Evolutionary conservation across 257 asterid species (phyloP).

Genomic region (Solanum dulcamara): DNA sequence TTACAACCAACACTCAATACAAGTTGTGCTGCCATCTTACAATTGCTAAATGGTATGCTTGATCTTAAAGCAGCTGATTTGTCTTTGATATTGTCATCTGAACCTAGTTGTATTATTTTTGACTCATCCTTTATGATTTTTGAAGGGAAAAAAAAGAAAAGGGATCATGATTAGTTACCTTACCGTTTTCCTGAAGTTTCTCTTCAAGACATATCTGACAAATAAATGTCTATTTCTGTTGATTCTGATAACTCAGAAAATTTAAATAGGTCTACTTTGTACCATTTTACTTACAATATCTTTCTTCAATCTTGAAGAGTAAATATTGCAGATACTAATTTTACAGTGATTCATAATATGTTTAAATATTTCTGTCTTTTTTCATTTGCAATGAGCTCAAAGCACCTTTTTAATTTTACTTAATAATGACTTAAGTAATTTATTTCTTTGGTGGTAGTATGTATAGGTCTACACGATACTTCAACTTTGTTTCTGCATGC

Average conservation of each 20-base stretch:
- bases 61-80: neutral
- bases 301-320: neutral
- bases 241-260: neutral
- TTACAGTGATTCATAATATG: neutral
- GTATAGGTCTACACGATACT: neutral
- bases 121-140: neutral
- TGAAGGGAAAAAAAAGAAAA: neutral
- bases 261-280: neutral
- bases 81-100: neutral
- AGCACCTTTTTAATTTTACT: neutral
- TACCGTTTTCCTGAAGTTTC: neutral
- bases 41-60: constrained; percentile 30
- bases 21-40: constrained; percentile 27
- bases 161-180: neutral
- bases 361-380: neutral
- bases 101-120: neutral
- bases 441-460: neutral
- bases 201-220: neutral
- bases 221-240: neutral
- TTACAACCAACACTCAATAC: constrained; percentile 48
- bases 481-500: neutral
- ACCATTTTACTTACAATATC: neutral
- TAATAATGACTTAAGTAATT: neutral
- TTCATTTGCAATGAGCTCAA: neutral
- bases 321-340: neutral